A percentile compares a stretch with the other conserved stretches of the same genome.
Conservation (phyloP, 2,329 filamentous ascomycete species). For the Aureobasidium sp. region DNA sequence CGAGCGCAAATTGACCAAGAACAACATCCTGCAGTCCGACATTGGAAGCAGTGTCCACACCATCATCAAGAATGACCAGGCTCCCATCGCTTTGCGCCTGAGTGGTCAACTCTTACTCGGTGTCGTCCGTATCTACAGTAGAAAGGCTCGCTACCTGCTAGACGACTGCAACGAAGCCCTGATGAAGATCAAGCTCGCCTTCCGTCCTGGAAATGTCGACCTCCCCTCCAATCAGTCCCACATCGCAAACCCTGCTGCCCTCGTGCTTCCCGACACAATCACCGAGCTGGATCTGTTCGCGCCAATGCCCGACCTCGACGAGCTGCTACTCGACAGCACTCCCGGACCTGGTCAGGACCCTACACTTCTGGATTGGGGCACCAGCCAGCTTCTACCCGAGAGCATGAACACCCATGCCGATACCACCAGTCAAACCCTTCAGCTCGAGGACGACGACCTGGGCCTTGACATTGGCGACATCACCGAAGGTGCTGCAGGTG, state of each 20-base stretch:
- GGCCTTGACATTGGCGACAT: slow-evolving; percentile 54
- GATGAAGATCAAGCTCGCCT: slow-evolving; percentile 98
- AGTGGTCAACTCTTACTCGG: slow-evolving; percentile 90
- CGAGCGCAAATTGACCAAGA: slow-evolving; percentile 96
- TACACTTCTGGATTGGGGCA: slow-evolving; percentile 45
- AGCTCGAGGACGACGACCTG: slow-evolving; percentile 48
- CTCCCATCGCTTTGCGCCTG: slow-evolving; percentile 86
- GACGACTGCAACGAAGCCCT: slow-evolving; percentile 97
- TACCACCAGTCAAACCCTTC: slow-evolving; percentile 24
- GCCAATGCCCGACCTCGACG: slow-evolving; percentile 69
- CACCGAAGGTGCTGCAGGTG: slow-evolving; percentile 30
- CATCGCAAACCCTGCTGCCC: slow-evolving; percentile 67
- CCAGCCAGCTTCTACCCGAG: slow-evolving; percentile 72
- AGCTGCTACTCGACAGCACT: slow-evolving; percentile 50
- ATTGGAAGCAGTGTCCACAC: slow-evolving; percentile 90
- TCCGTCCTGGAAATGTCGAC: slow-evolving; percentile 93
- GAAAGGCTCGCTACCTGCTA: slow-evolving; percentile 90
- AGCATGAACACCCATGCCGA: slow-evolving; percentile 44
- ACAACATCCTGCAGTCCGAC: slow-evolving; percentile 88
- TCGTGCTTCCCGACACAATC: slow-evolving; percentile 84
- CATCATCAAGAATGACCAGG: slow-evolving; percentile 87
- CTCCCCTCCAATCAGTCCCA: slow-evolving; percentile 70
- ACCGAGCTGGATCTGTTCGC: slow-evolving; percentile 85
- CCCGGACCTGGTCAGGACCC: slow-evolving; percentile 31
- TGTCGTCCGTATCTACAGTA: slow-evolving; percentile 94